Base-by-base conservation (phyloP, 805 yeast species). In the Barnettozyma salicaria region DNA sequence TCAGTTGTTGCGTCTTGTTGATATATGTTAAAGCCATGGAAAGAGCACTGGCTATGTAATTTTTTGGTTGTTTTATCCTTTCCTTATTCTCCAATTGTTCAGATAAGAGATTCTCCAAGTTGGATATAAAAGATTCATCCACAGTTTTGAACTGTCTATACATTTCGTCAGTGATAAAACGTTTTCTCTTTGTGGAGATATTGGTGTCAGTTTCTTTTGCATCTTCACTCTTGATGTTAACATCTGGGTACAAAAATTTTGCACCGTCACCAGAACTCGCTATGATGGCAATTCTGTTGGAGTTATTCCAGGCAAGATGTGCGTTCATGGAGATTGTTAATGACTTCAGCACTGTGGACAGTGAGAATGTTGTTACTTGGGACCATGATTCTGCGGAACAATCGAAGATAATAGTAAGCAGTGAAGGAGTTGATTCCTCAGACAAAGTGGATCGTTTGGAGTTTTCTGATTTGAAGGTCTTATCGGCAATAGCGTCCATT, bases 121-220 rank as follows among this genome's bases (percentile, higher is more conserved):
- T 78, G 26, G 69, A 69, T 12, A 86, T 55, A 1, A 90, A 78
- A 0, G 77, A 63, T 38, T 84, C 89, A 57, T 88, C 95, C 20
- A 90, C 80, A 27, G 75, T 67, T 44, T 81, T 70, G 52, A 90
- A 90, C 53, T 84, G 95, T 43, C 95, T 68, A 54, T 90, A 87
- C 86, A 90, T 86, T 30, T 77, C 79, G 34, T 67, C 52, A 53
- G 72, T 67, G 31, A 76, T 62, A 38, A 70, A 53, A 14, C 49
- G 35, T 11, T 32, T 13, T 19, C 6, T 38, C 36, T 12, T 20
- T 34, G 30, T 20, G 35, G 42, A 13, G 11, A 18, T 18, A 17
- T 6, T 18, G 18, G 17, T 7, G 18, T 16, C 29, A 24, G 16
- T 24, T n/a, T 14, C 17, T 7, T 11, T 17, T 18, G n/a, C 12